A percentile compares a stretch with the other conserved stretches of the same genome.
Conservation (phyloP, 192 early-diverging fungal species). For the Coemansia sp. region DNA sequence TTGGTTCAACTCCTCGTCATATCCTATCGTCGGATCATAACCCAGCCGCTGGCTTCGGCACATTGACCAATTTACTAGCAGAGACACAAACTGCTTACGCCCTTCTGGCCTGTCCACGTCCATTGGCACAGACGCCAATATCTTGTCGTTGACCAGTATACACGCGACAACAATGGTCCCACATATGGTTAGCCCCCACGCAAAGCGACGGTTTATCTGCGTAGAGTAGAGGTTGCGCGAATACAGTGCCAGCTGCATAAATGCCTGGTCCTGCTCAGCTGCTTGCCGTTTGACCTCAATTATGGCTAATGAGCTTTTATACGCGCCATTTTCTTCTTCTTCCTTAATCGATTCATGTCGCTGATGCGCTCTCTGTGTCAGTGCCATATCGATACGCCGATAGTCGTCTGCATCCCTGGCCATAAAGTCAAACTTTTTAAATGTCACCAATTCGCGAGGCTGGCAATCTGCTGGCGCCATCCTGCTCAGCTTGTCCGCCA, state of each 20-base stretch:
- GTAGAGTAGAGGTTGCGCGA: conserved; percentile 9
- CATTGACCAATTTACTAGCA: conserved; percentile 12
- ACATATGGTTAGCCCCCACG: conserved; percentile 26
- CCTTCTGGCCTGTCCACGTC: neutral
- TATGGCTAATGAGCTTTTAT: neutral
- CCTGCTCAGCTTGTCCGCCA: neutral
- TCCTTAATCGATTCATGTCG: neutral
- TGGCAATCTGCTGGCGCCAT: too few species aligned
- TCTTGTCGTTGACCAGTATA: conserved; percentile 3
- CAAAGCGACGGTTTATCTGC: conserved; percentile 12
- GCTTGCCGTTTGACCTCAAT: conserved; percentile 2
- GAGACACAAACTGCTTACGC: conserved; percentile 1
- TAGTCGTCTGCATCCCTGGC: neutral
- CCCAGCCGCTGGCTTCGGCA: conserved; percentile 4
- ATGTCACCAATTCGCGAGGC: neutral
- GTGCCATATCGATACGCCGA: neutral
- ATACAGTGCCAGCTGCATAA: conserved; percentile 8
- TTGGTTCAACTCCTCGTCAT: neutral
- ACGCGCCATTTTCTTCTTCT: neutral
- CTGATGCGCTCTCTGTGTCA: too few species aligned
- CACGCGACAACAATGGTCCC: conserved; percentile 2
- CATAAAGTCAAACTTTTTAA: neutral
- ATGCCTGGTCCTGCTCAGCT: neutral
- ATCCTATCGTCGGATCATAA: conserved; percentile 1
- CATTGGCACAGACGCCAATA: conserved; percentile 7